phyloP scores from a whole-genome alignment of 371 early-diverging fungal species.

The Lichtheimia hyalospora region DNA sequence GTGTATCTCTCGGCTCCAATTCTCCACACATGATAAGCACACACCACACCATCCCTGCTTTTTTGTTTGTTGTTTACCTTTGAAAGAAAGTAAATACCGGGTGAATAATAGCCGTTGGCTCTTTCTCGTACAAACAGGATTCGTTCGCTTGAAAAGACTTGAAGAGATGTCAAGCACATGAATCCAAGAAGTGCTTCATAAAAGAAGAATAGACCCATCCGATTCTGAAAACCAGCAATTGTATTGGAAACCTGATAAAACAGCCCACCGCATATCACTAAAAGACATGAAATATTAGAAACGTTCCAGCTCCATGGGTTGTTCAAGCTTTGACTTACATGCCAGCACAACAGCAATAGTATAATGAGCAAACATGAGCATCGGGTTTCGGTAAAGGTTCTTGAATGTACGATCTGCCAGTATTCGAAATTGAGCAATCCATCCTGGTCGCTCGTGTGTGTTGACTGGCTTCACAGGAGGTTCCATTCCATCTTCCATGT shows the following conservation, averaged over 20 bases:
- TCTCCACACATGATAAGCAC: not conserved
- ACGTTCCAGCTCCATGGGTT: not conserved
- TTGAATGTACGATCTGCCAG: constrained; percentile 82
- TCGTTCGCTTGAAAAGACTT: constrained; percentile 72
- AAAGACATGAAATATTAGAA: constrained; percentile 1
- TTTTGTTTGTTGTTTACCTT: constrained; percentile 42
- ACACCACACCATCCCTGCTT: not conserved
- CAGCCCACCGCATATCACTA: constrained; percentile 76
- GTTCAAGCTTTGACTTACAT: constrained; percentile 29
- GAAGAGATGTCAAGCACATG: constrained; percentile 73
- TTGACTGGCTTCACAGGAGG: constrained; percentile 24
- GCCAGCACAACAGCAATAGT: constrained; percentile 72
- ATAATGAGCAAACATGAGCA: constrained; percentile 84
- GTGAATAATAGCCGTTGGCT: constrained; percentile 86
- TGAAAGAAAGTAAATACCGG: constrained; percentile 72
- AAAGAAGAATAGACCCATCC: constrained; percentile 86
- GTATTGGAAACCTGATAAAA: constrained; percentile 83
- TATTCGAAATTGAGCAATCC: constrained; percentile 78
- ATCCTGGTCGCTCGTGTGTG: constrained; percentile 59
- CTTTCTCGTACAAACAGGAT: constrained; percentile 82
- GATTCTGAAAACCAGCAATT: constrained; percentile 89
- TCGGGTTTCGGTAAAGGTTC: constrained; percentile 86
- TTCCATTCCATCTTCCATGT: constrained; percentile 16
- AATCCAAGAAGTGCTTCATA: constrained; percentile 84
- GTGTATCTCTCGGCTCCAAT: not conserved